Conservation (phyloP, 129 eudicot species). For the Ambrosia artemisiifolia region DNA sequence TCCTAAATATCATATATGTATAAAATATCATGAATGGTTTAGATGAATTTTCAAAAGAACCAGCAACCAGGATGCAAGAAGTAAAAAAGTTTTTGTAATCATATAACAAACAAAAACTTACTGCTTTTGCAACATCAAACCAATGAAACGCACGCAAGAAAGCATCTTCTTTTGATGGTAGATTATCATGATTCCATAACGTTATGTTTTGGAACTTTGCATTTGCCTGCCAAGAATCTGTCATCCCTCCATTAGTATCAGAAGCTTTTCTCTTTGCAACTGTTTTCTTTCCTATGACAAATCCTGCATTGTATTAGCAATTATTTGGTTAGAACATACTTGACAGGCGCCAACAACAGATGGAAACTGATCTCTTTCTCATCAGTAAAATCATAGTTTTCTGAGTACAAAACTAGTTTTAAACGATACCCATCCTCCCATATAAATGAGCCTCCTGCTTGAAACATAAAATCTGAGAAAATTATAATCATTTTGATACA, state of each 20-base stretch:
- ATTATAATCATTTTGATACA: not conserved
- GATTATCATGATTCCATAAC: constrained; percentile 84
- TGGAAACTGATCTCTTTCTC: not conserved
- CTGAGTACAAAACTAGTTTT: not conserved
- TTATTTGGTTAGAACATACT: not conserved
- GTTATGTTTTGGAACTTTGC: constrained; percentile 69
- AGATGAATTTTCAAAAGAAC: not conserved
- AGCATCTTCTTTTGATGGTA: constrained; percentile 91
- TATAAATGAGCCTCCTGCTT: not conserved
- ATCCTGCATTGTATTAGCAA: constrained; percentile 42
- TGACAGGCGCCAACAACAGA: not conserved
- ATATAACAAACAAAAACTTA: constrained; percentile 42
- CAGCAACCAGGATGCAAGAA: not conserved
- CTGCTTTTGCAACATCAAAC: constrained; percentile 80
- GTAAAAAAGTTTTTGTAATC: constrained; percentile 2
- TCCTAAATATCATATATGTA: constrained; percentile 5
- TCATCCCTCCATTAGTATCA: constrained; percentile 22
- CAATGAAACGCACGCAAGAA: constrained; percentile 82
- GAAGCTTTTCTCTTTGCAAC: constrained; percentile 38
- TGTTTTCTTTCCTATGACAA: constrained; percentile 65
- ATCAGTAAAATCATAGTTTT: not conserved
- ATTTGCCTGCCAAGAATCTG: constrained; percentile 56
- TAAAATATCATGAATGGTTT: not conserved
- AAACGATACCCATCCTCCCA: not conserved
- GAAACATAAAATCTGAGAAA: not conserved